phyloP scores from a whole-genome alignment of 495 filamentous ascomycete species.

The Gamarada debralockiae region DNA sequence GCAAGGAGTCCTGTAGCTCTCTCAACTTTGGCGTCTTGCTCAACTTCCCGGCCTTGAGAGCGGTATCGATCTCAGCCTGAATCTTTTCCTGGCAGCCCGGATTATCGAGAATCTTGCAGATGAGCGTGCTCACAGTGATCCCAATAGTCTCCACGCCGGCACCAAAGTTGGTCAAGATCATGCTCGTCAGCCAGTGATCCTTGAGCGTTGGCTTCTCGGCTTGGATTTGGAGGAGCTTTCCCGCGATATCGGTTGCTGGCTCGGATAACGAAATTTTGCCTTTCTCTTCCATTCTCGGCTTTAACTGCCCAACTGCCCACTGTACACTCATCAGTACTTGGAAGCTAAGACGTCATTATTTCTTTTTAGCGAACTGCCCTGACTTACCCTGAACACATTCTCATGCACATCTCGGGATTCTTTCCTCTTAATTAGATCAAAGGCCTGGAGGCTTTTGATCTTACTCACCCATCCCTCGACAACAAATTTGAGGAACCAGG shows the following conservation, averaged over 20 bases:
- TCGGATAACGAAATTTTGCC: background rate
- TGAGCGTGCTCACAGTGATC: constrained; percentile 36
- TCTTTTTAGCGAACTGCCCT: no score
- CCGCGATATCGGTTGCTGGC: no score
- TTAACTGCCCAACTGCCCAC: background rate
- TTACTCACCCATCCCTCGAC: no score
- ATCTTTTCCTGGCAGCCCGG: constrained; percentile 21
- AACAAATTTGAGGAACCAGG: no score
- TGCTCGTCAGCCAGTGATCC: constrained; percentile 37
- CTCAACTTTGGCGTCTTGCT: constrained; percentile 2
- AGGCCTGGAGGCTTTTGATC: no score
- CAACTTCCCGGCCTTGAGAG: constrained; percentile 6
- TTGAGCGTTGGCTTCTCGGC: constrained; percentile 30
- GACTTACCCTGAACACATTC: no score
- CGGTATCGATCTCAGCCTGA: constrained; percentile 24
- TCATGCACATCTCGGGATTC: no score
- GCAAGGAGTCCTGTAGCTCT: constrained; percentile 3
- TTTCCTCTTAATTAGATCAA: no score
- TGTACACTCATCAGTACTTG: no score
- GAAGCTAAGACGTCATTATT: no score
- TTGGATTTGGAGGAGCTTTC: constrained; percentile 35
- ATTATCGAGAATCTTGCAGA: constrained; percentile 32
- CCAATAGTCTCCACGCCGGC: constrained; percentile 46
- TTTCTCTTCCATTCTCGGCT: background rate
- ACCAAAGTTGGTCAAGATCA: constrained; percentile 43